phyloP scores from a whole-genome alignment of 768 basidiomycete species.

The Naganishia friedmannii region DNA sequence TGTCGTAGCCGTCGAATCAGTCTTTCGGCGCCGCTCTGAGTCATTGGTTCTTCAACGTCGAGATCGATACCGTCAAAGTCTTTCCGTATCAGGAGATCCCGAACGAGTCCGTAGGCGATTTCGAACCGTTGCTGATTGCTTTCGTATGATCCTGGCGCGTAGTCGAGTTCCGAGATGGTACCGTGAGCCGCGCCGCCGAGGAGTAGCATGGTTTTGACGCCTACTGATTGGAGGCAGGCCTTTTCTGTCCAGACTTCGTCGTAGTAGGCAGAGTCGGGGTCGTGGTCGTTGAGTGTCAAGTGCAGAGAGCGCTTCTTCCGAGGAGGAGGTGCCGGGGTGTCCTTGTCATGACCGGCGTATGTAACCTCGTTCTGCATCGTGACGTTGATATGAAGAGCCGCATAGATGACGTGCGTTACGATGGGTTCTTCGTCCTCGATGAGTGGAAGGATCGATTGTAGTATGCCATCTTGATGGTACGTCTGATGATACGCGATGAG shows the following conservation, averaged over 20 bases:
- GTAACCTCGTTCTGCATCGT: background rate
- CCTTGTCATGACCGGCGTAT: background rate
- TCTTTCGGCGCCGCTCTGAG: slow-evolving; percentile 18
- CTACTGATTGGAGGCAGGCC: background rate
- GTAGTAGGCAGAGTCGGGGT: slow-evolving; percentile 4
- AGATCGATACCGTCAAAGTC: slow-evolving; percentile 18
- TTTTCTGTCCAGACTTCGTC: slow-evolving; percentile 19
- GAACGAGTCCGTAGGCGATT: slow-evolving; percentile 18
- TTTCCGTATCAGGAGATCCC: slow-evolving; percentile 20
- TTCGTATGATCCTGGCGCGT: slow-evolving; percentile 15
- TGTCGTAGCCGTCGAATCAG: slow-evolving; percentile 14
- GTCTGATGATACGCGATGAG: slow-evolving; percentile 20
- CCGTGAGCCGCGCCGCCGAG: slow-evolving; percentile 13
- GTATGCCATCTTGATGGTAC: slow-evolving; percentile 18
- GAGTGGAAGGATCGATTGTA: slow-evolving; percentile 18
- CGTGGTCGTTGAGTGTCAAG: slow-evolving; percentile 6
- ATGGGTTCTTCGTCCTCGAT: slow-evolving; percentile 1
- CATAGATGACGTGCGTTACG: slow-evolving; percentile 15
- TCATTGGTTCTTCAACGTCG: slow-evolving; percentile 22
- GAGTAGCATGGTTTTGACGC: slow-evolving; percentile 17
- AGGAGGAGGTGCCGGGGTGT: background rate
- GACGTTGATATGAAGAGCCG: slow-evolving; percentile 19
- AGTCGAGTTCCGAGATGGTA: slow-evolving; percentile 22
- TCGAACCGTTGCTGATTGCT: slow-evolving; percentile 20
- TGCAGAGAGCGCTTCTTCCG: background rate